Base-by-base conservation (phyloP, 768 basidiomycete genomes). In the Tylopilus plumbeoviolaceoides region DNA sequence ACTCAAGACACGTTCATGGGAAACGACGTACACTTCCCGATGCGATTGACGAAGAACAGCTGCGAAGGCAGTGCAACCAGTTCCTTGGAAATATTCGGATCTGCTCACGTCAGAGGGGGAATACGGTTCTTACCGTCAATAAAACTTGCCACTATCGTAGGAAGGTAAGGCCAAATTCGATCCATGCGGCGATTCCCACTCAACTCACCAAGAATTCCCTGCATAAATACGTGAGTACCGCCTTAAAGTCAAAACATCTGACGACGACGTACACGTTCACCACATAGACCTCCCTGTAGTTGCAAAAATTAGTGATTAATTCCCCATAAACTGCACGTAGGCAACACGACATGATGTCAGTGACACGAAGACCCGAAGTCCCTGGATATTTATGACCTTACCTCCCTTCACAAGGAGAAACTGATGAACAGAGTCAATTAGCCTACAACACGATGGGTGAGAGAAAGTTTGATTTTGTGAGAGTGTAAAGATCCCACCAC, bases 1-100 rank as follows among this genome's bases (percentile, higher is more conserved):
- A 33, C 21, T 35, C 36, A 40, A 12, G 48, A 48, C 39, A 48
- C 25, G 43, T 6, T 12, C 21, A 39, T 43, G 46, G 27, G 21
- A 8, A 30, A 51, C 9, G 36, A 51, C 61, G 28, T 44, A 63
- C 60, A 61, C 40, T 53, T 63, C 20, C 51, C 46, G 27, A 61
- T 61, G 3, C 61, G 61, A 28, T 56, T 44, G 20, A 61, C 38
- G 28, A 61, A 61, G 45, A 61, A 61, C 9, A 61, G 30, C 23
- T 61, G 60, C 0, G 61, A 48, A 9, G 61, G 57, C 12, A 63
- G 48, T 30, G 60, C 57, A 14, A 59, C 57, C 14, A 63, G 35
- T 2, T 20, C 39, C 60, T 61, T 33, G n/a, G 0, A 17, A 4
- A 0, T 10, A 28, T 50, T 27, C 7, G 20, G 20, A n/a, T n/a